Base-by-base conservation (phyloP, 257 asterid species). In the Ehretia macrophylla region DNA sequence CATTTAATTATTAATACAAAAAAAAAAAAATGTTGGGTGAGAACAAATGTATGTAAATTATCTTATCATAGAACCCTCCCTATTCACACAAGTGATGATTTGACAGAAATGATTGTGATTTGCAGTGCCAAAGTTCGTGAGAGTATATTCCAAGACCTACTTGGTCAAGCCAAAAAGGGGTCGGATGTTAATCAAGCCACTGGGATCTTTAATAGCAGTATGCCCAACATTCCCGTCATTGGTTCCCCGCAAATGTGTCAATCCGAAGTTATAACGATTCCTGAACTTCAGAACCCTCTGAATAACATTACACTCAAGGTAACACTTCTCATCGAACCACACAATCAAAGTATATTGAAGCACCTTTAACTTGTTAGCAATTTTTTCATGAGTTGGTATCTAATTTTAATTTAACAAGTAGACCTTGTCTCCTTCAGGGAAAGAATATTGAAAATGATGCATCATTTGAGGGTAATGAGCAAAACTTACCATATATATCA, bases 41-140 rank as follows among this genome's bases (percentile, higher is more conserved):
- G n/a, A n/a, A n/a, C n/a, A n/a, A n/a, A n/a, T n/a, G n/a, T n/a
- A n/a, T n/a, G n/a, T n/a, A n/a, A n/a, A n/a, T n/a, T n/a, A n/a
- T n/a, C n/a, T n/a, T 27, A 27, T 27, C 35, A 3, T 27, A 27
- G 6, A 27, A 1, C 6, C 6, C 6, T 6, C 6, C 35, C 6
- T 27, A 27, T 27, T 27, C 35, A 27, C 3, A 27, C 35, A 27
- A 27, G 6, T 27, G 35, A 6, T 27, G 4, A 27, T 27, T 6
- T 27, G 35, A 27, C 35, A 27, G 35, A 27, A n/a, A 6, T 27
- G 35, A 27, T 27, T 27, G 35, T 27, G 35, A 27, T 27, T 27
- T 32, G 9, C 6, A 80, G 81, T 51, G 67, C 70, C 21, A 69
- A 50, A 19, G 54, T 61, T 35, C 74, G 70, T 8, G 81, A 60